These are phyloP conservation scores for Trichothecium sympodiale DNA, from an alignment of 2,329 filamentous ascomycete species.

Conservation along the genomic window DNA sequence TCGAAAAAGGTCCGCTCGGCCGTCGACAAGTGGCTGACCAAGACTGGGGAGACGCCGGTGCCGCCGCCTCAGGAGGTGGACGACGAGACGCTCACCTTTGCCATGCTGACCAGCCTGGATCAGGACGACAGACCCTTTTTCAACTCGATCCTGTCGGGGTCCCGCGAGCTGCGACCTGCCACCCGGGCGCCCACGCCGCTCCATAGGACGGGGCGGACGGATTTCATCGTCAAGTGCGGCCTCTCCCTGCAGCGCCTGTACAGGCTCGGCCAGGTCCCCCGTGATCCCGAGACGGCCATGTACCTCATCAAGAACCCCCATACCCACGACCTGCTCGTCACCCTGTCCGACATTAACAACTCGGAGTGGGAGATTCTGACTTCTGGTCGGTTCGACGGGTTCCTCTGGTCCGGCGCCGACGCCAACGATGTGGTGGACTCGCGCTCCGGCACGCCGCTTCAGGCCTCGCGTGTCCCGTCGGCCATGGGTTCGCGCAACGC, in stretches of 20 bases:
- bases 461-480: constrained; percentile 27
- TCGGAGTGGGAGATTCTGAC: constrained; percentile 96
- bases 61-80: constrained; percentile 81
- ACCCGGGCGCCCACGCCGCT: constrained; percentile 58
- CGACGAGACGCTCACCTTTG: constrained; percentile 87
- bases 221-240: constrained; percentile 64
- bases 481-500: constrained; percentile 32
- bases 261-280: constrained; percentile 58
- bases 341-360: constrained; percentile 74
- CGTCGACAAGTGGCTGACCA: constrained; percentile 82
- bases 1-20: constrained; percentile 86
- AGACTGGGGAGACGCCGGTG: constrained; percentile 61
- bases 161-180: constrained; percentile 43
- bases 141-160: constrained; percentile 62
- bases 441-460: constrained; percentile 39
- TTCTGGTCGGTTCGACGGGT: constrained; percentile 90
- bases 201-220: constrained; percentile 49
- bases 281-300: constrained; percentile 76
- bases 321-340: constrained; percentile 78
- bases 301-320: constrained; percentile 75
- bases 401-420: constrained; percentile 87
- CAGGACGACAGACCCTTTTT: constrained; percentile 68
- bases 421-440: constrained; percentile 40
- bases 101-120: constrained; percentile 79
- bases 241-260: constrained; percentile 79